These are phyloP conservation scores for Fomes fomentarius DNA, from an alignment of 1,284 basidiomycete species.

Conservation along the genomic window DNA sequence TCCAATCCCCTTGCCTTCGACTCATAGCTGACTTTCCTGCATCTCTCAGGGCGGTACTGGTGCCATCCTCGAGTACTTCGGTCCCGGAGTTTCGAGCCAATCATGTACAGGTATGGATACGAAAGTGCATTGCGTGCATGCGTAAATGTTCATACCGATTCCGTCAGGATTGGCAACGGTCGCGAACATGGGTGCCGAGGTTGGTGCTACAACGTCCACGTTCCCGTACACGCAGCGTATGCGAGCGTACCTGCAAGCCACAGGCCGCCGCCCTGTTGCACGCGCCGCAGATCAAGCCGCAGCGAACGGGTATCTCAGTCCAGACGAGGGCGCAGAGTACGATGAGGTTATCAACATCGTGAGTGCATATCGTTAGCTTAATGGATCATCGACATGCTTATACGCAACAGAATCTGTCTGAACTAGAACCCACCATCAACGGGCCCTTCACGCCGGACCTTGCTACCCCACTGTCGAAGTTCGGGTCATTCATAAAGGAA, in stretches of 20 bases:
- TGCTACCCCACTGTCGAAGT: constrained; percentile 93
- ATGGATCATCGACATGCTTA: background rate
- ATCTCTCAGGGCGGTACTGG: constrained; percentile 86
- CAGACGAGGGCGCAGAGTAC: constrained; percentile 93
- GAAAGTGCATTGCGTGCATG: too few relatives aligned
- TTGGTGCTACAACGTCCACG: constrained; percentile 96
- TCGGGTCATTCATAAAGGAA: constrained; percentile 79
- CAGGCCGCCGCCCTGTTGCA: constrained; percentile 88
- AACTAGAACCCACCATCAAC: constrained; percentile 94
- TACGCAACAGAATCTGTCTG: constrained; percentile 74
- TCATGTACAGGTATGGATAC: constrained; percentile 92
- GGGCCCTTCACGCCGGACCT: constrained; percentile 99
- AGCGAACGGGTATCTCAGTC: constrained; percentile 72
- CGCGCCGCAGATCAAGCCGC: constrained; percentile 88
- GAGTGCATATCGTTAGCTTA: constrained; percentile 32
- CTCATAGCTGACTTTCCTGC: constrained; percentile 9
- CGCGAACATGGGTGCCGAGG: constrained; percentile 99
- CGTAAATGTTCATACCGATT: background rate
- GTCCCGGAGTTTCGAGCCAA: constrained; percentile 88
- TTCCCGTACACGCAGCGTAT: constrained; percentile 96
- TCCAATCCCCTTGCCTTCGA: background rate
- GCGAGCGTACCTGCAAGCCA: constrained; percentile 89
- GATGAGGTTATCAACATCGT: constrained; percentile 96
- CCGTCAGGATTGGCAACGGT: constrained; percentile 84
- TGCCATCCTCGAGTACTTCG: constrained; percentile 96